phyloP scores from a whole-genome alignment of 2,329 filamentous ascomycete genomes.

The Claviceps quebecensis region DNA sequence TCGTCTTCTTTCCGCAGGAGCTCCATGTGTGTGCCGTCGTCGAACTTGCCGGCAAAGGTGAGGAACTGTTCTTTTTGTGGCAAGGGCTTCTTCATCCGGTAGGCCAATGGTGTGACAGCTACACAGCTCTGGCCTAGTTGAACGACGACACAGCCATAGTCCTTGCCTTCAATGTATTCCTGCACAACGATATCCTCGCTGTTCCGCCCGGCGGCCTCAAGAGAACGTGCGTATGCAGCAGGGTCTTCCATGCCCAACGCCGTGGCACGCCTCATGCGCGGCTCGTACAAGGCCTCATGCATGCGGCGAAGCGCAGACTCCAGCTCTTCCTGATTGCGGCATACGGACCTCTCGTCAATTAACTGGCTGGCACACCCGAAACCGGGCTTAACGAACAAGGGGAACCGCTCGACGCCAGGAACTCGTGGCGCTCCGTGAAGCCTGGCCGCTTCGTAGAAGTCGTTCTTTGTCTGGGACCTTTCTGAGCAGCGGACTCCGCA shows the following conservation, averaged over 20 bases:
- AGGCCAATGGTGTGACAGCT: not conserved
- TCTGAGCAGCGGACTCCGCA: not conserved
- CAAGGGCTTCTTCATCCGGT: not conserved
- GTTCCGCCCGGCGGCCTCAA: not conserved
- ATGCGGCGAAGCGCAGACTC: not conserved
- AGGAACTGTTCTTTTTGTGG: not conserved
- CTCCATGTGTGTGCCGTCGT: not conserved
- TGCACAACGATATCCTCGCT: slow-evolving; percentile 1
- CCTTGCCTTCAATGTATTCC: not conserved
- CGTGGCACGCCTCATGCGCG: not conserved
- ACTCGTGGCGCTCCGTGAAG: not conserved
- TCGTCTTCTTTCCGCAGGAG: not conserved
- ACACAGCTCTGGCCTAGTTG: not conserved
- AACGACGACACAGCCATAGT: not conserved
- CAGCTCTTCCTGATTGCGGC: not conserved
- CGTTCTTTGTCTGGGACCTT: not conserved
- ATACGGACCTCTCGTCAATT: not conserved
- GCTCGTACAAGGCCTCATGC: not conserved
- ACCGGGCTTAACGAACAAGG: not conserved
- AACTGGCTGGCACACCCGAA: not conserved
- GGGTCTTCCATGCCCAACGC: not conserved
- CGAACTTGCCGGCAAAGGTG: slow-evolving; percentile 1
- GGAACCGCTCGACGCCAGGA: not conserved
- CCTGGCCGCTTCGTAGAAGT: not conserved
- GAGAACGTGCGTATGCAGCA: not conserved